These are phyloP conservation scores for Sisymbrium altissimum DNA, from an alignment of 345 rosid species.

Conservation along the genomic window DNA sequence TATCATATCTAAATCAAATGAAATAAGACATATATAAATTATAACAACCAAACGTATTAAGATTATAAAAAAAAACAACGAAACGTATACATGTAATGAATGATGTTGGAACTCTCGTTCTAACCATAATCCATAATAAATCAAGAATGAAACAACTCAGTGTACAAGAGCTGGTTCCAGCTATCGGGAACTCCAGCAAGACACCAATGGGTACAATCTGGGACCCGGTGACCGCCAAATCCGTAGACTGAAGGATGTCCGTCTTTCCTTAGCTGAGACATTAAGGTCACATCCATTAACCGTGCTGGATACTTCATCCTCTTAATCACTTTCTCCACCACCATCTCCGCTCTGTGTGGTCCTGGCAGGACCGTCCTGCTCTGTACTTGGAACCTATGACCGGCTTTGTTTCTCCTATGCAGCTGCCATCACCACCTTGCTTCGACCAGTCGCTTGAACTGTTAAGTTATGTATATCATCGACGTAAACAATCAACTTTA, in stretches of 20 bases:
- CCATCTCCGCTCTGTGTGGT: constrained; percentile 44
- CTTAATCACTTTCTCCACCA: constrained; percentile 27
- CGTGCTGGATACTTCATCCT: constrained; percentile 23
- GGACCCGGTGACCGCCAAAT: constrained; percentile 16
- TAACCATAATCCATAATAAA: not conserved
- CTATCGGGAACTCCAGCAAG: constrained; percentile 37
- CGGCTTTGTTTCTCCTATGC: constrained; percentile 47
- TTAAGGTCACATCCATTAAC: constrained; percentile 31
- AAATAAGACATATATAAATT: too few species aligned
- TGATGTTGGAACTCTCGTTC: not conserved
- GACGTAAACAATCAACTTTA: not conserved
- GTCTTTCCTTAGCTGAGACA: constrained; percentile 42
- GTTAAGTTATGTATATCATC: not conserved
- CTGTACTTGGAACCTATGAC: constrained; percentile 30
- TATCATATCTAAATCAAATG: too few species aligned
- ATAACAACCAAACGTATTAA: too few species aligned
- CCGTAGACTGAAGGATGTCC: constrained; percentile 37
- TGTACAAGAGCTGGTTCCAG: constrained; percentile 38
- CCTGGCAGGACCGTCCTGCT: too few species aligned
- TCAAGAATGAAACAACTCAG: constrained; percentile 17
- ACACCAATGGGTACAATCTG: constrained; percentile 43
- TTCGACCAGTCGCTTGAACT: constrained; percentile 65
- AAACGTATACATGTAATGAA: too few species aligned
- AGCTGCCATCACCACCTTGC: constrained; percentile 30
- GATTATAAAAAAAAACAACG: too few species aligned